Evolutionary conservation across 306 rosid species (phyloP).

Genomic region (Rosa rugosa): DNA sequence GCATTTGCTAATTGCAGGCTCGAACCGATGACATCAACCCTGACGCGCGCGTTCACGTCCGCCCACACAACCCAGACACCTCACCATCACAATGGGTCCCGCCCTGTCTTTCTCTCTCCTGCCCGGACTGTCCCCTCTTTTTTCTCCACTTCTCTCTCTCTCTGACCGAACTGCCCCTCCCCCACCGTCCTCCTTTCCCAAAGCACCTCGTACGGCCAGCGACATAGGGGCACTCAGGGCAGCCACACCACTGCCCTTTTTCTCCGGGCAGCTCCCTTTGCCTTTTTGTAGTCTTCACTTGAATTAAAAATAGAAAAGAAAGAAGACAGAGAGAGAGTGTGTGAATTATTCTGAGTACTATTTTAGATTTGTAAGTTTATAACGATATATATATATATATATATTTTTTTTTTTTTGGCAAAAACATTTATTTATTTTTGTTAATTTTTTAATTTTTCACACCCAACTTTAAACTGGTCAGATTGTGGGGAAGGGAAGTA

Average conservation of each 20-base stretch:
- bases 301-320: slow-evolving; percentile 11
- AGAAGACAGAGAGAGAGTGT: background rate
- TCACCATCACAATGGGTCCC: slow-evolving; percentile 44
- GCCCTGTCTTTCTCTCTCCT: slow-evolving; percentile 37
- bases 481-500: slow-evolving; percentile 30
- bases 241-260: slow-evolving; percentile 39
- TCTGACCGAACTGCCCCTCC: slow-evolving; percentile 50
- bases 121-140: slow-evolving; percentile 35
- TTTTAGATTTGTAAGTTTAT: slow-evolving; percentile 12
- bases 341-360: background rate
- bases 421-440: background rate
- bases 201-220: slow-evolving; percentile 21
- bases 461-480: slow-evolving; percentile 59
- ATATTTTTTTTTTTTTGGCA: background rate
- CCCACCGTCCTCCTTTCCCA: slow-evolving; percentile 24
- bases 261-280: slow-evolving; percentile 41
- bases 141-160: slow-evolving; percentile 8
- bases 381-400: background rate
- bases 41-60: slow-evolving; percentile 47
- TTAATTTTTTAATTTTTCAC: background rate
- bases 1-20: slow-evolving; percentile 7
- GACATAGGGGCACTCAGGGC: slow-evolving; percentile 34
- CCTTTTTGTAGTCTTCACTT: slow-evolving; percentile 33
- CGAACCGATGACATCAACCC: slow-evolving; percentile 34
- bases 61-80: slow-evolving; percentile 44